Percentiles rank a stretch among this genome's conserved stretches.
These are phyloP conservation scores for Globisporangium spinosum DNA, from an alignment of 352 stramenopile species.

Conservation along the genomic window DNA sequence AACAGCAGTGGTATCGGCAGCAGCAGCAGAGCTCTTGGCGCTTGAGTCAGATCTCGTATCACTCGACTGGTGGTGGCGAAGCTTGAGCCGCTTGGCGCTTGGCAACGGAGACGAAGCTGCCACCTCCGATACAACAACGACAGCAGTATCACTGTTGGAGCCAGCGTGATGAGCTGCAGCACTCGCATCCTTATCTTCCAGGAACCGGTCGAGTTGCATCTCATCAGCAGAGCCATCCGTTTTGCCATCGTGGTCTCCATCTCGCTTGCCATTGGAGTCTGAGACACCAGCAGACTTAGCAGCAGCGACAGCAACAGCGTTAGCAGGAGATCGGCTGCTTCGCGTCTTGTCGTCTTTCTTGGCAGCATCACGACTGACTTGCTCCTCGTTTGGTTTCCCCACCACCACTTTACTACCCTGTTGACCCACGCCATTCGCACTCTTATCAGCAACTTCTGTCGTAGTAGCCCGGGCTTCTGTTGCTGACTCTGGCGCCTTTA, in stretches of 20 bases:
- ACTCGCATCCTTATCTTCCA: background rate
- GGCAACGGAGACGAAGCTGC: background rate
- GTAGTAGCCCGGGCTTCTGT: background rate
- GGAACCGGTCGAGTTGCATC: background rate
- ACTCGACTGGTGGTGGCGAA: background rate
- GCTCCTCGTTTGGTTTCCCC: background rate
- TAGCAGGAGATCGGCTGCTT: background rate
- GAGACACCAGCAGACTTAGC: background rate
- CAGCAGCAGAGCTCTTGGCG: background rate
- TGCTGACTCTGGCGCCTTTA: background rate
- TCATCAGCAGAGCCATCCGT: background rate
- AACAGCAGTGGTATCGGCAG: background rate
- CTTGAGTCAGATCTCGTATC: background rate
- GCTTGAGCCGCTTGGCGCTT: background rate
- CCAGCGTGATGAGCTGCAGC: background rate
- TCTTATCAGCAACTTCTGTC: background rate
- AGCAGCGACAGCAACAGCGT: background rate
- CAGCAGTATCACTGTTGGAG: background rate
- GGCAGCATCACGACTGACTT: background rate
- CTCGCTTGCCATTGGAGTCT: background rate
- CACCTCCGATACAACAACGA: background rate
- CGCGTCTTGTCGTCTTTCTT: background rate
- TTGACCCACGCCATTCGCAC: background rate
- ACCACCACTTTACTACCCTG: background rate
- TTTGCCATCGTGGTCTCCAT: background rate